Evolutionary conservation across 192 early-diverging fungal species (phyloP), one percentile per base, ranked within the genome.

Genomic region (Pecoramyces ruminantium): DNA sequence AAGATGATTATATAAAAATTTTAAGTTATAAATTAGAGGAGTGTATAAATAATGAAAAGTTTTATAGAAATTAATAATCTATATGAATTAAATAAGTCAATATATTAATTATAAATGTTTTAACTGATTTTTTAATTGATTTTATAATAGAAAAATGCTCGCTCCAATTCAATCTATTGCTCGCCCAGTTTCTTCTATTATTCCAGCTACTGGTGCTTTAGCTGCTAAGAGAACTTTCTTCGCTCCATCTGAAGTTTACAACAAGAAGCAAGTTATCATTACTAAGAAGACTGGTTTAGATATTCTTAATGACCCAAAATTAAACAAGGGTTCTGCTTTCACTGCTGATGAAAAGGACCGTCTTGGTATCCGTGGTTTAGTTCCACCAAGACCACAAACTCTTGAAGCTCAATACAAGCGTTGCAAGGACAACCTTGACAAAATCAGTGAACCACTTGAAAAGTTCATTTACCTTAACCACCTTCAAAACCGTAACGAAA

Each of bases 401-500:
- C 86, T 94, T 78, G 89, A 91, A 4, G 83, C 83, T 13, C 95
- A 97, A 85, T 92, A 93, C 81, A 87, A 89, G 34, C 93, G 95
- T 79, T 93, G 92, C 2, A 83, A 93, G 21, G 84, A 86, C 39
- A 91, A 93, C 85, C 85, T 97, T 29, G 85, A 90, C 58, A 85
- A 87, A 83, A 91, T 93, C 86, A 82, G 88, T n/a, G 87, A 88
- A 5, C 83, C 89, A 14, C 85, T 97, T 39, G 94, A 96, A 78
- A 94, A 96, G 85, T 95, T 94, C 85, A 88, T 92, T 38, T 96
- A 94, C 85, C 86, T 97, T 83, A 90, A 92, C 77, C 88, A 92
- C 86, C 88, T 97, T 84, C 87, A 92, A 82, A 93, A 89, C 82
- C 93, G 93, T 79, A 90, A 96, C 85, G 81, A 89, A 78, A 88